Conservation (phyloP, 2,329 filamentous ascomycete species). For the Pseudogymnoascus sp. region DNA sequence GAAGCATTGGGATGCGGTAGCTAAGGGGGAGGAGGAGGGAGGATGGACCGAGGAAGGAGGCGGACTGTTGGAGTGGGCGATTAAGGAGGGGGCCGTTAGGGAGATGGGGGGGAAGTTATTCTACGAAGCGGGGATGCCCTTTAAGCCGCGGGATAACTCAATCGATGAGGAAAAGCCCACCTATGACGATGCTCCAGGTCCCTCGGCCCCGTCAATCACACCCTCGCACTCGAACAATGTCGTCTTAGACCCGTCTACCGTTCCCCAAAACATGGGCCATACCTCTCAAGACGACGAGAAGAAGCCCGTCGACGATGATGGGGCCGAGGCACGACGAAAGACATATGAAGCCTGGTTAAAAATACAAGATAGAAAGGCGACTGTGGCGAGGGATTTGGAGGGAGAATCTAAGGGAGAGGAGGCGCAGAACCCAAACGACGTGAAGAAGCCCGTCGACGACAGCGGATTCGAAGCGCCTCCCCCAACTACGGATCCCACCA, state of each 20-base stretch:
- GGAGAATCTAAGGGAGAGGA: too few species aligned
- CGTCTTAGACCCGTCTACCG: background rate
- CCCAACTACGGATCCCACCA: background rate
- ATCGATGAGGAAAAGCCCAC: background rate
- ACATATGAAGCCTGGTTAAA: constrained; percentile 29
- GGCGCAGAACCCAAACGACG: too few species aligned
- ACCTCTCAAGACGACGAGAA: background rate
- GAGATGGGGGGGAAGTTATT: background rate
- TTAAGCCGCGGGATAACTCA: background rate
- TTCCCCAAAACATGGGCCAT: background rate
- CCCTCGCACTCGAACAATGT: background rate
- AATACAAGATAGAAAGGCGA: constrained; percentile 19
- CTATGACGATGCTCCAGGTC: background rate
- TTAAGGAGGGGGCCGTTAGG: background rate
- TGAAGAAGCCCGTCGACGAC: background rate
- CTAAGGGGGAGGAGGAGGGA: background rate
- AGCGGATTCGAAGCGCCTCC: background rate
- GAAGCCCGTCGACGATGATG: constrained; percentile 2
- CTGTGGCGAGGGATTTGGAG: too few species aligned
- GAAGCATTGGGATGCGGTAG: constrained; percentile 60
- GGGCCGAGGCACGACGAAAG: constrained; percentile 24
- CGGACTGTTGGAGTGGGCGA: background rate
- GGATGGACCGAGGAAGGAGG: background rate
- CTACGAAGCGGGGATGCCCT: background rate
- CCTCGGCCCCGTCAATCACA: background rate